Base-by-base conservation (phyloP, 768 basidiomycete genomes). In the Pisolithus sp. region DNA sequence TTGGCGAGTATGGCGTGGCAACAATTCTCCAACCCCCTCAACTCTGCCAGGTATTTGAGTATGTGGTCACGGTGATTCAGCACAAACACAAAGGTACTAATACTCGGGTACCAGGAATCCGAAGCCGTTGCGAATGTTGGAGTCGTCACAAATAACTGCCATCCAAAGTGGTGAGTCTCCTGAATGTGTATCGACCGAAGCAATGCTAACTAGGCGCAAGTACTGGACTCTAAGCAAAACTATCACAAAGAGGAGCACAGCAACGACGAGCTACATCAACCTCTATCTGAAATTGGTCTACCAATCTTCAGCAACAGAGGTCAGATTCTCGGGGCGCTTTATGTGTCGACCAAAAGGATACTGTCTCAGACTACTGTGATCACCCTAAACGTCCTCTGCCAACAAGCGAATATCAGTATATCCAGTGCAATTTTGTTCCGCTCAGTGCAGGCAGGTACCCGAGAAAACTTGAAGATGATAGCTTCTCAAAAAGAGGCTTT, bases 391-490 rank as follows among this genome's bases (percentile, higher is more conserved):
- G 71, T 85, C 4, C 73, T 86, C 8, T 82, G 80, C 59, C 83
- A 85, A 61, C 85, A 87, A 75, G 84, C 85, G 2, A 84, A 82
- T 53, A 85, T 87, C 52, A 84, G 85, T 42, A 83, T 89, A 37
- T 75, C 84, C 3, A 89, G 87, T 62, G 83, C 85, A 0, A 68
- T 86, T n/a, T 68, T 87, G 46, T 87, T 87, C 69, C 77, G 81
- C 28, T 85, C 84, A 2, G 84, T 89, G 1, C 85, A 86, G 59
- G 76, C 82, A 2, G 85, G 85, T 18, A 87, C 85, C 3, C 72
- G 78, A 56, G 85, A 86, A 59, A 89, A 89, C 58, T 60, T 87
- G 54, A 84, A 82, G 68, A 86, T 86, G 83, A 87, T 89, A 54
- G 73, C 83, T n/a, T 71, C 79, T 4, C 85, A 89, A 57, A 72